Conservation (phyloP, 2,329 filamentous ascomycete genomes). For the Exophiala spinifera region DNA sequence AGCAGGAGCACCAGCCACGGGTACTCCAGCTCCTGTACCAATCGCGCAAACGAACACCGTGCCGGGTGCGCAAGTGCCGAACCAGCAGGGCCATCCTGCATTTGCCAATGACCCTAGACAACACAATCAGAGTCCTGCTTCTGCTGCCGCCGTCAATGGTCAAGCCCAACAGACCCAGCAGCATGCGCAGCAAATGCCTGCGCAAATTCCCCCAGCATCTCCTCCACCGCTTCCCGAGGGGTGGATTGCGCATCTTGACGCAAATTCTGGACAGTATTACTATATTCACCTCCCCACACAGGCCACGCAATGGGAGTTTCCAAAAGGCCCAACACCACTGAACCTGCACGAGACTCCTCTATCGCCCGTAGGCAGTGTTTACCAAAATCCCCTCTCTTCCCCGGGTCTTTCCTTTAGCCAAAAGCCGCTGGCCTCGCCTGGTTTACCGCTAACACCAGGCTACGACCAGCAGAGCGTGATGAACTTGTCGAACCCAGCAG, state of each 20-base stretch:
- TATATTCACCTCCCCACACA: constrained; percentile 96
- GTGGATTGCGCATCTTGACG: constrained; percentile 96
- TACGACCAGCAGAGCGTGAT: constrained; percentile 78
- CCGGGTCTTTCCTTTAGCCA: constrained; percentile 61
- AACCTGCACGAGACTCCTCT: constrained; percentile 77
- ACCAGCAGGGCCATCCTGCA: constrained; percentile 68
- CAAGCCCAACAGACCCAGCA: constrained; percentile 19
- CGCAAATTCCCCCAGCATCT: constrained; percentile 65
- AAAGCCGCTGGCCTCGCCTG: constrained; percentile 72
- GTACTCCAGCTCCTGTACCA: constrained; percentile 22
- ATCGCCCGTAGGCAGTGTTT: constrained; percentile 75
- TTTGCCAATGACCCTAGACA: constrained; percentile 79
- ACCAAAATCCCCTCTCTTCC: constrained; percentile 67
- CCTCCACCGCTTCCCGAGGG: constrained; percentile 93
- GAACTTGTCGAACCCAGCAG: constrained; percentile 74
- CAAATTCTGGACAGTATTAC: constrained; percentile 95
- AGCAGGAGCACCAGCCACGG: constrained; percentile 25
- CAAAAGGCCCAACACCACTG: constrained; percentile 88
- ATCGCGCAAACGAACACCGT: constrained; percentile 18
- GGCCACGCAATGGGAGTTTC: constrained; percentile 98
- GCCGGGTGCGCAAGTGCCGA: constrained; percentile 33
- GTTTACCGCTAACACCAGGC: constrained; percentile 75
- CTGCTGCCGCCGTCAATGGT: constrained; percentile 28
- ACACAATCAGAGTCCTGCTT: constrained; percentile 32
- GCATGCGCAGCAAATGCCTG: constrained; percentile 28